Conservation (phyloP, 2,329 filamentous ascomycete genomes). For the Teratosphaeria zuluensis region DNA sequence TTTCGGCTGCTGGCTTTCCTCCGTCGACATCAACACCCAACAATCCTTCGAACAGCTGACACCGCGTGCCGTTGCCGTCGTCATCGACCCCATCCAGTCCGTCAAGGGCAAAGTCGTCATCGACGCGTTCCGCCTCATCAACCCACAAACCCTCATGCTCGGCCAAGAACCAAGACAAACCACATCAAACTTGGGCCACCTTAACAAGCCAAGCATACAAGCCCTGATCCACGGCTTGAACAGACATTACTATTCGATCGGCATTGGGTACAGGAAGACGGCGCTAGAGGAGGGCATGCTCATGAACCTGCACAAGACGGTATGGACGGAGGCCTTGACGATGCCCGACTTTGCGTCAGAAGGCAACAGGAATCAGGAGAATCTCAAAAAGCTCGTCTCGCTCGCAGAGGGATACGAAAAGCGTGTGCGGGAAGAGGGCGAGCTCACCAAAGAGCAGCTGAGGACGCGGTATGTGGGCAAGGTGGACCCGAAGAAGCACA, state of each 20-base stretch:
- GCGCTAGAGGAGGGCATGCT: conserved; percentile 97
- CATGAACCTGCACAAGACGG: conserved; percentile 99
- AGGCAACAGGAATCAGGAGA: conserved; percentile 74
- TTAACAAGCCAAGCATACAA: conserved; percentile 99
- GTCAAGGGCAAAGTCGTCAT: conserved; percentile 99
- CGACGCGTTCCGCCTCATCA: conserved; percentile 96
- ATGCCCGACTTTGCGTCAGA: conserved; percentile 94
- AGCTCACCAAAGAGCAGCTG: conserved; percentile 91
- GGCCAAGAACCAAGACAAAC: conserved; percentile 96
- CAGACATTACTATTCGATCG: conserved; percentile 98
- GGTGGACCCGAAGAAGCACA: conserved; percentile 97
- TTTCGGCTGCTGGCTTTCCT: conserved; percentile 98
- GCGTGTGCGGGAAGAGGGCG: conserved; percentile 96
- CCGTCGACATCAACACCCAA: conserved; percentile 98
- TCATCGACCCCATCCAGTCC: conserved; percentile 97
- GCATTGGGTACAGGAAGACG: conserved; percentile 95
- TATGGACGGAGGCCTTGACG: conserved; percentile 94
- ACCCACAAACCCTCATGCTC: conserved; percentile 94
- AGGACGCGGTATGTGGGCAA: conserved; percentile 99
- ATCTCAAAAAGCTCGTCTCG: conserved; percentile 75
- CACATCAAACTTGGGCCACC: conserved; percentile 91
- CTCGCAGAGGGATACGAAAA: conserved; percentile 97
- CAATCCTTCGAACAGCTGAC: conserved; percentile 99
- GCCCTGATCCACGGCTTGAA: conserved; percentile 96
- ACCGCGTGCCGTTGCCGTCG: conserved; percentile 89